A percentile compares a stretch with the other conserved stretches of the same genome.
phyloP scores from a whole-genome alignment of 768 basidiomycete species.

The Mycena maculata region DNA sequence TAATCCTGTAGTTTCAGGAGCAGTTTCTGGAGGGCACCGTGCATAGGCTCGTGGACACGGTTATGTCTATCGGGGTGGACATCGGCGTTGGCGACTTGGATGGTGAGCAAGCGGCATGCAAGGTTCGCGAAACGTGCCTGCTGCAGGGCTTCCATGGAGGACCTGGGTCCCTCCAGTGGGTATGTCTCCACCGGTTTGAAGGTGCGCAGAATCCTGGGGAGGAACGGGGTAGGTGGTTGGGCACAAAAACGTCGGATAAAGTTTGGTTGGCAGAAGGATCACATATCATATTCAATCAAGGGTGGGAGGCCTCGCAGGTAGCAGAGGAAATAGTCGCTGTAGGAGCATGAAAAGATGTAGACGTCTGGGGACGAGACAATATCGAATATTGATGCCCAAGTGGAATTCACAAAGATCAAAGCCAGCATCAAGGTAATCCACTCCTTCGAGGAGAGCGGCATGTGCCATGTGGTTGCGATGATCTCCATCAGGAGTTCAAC shows the following conservation, averaged over 20 bases:
- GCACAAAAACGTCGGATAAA: background rate
- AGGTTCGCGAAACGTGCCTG: conserved; percentile 10
- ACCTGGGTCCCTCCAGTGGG: too few relatives aligned
- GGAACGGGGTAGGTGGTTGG: background rate
- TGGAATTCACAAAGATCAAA: conserved; percentile 33
- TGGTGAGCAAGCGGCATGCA: conserved; percentile 16
- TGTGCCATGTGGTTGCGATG: conserved; percentile 31
- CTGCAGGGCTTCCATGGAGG: too few relatives aligned
- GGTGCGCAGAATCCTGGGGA: background rate
- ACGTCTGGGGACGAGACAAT: conserved; percentile 33
- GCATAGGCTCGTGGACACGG: conserved; percentile 9
- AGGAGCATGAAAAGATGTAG: conserved; percentile 33
- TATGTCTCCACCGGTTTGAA: background rate
- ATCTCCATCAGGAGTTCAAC: conserved; percentile 34
- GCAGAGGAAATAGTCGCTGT: conserved; percentile 25
- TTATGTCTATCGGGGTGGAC: background rate
- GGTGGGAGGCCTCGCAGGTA: too few relatives aligned
- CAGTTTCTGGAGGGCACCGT: conserved; percentile 9
- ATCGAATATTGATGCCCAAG: conserved; percentile 30
- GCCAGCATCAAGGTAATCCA: conserved; percentile 35
- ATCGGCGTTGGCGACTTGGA: conserved; percentile 14
- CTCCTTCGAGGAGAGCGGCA: conserved; percentile 27
- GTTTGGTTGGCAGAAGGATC: background rate
- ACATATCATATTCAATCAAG: too few relatives aligned
- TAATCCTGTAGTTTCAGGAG: conserved; percentile 8